A percentile compares a stretch with the other conserved stretches of the same genome.
These are phyloP conservation scores for Tilletia walkeri DNA, from an alignment of 1,284 basidiomycete genomes.

Conservation along the genomic window DNA sequence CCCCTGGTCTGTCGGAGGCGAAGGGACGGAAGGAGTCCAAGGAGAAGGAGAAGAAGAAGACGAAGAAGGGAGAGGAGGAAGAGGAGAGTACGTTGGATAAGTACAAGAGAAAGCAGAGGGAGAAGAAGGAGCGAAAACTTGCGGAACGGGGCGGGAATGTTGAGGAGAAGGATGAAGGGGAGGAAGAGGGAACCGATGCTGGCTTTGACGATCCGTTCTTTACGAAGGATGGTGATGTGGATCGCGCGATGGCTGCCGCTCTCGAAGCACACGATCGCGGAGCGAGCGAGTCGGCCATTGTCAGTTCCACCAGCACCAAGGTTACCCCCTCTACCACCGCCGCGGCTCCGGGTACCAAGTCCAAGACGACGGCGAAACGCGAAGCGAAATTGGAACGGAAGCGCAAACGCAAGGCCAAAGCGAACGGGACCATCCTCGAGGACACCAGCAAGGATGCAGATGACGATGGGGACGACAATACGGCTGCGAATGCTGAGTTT, in stretches of 20 bases:
- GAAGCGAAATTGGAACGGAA: conserved; percentile 11
- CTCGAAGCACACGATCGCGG: conserved; percentile 55
- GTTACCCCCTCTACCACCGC: neutral
- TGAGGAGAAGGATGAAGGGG: conserved; percentile 19
- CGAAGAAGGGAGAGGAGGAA: conserved; percentile 18
- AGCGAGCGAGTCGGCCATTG: neutral
- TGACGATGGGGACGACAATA: conserved; percentile 57
- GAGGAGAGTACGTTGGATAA: conserved; percentile 54
- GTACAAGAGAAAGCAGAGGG: conserved; percentile 52
- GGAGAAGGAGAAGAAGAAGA: conserved; percentile 19
- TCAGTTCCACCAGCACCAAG: neutral
- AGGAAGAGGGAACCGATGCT: conserved; percentile 20
- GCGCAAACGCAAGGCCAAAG: neutral
- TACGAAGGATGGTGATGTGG: conserved; percentile 46
- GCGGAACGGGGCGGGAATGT: conserved; percentile 22
- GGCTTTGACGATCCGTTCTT: conserved; percentile 65
- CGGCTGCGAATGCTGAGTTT: conserved; percentile 62
- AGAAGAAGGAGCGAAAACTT: conserved; percentile 49
- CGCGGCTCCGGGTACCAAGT: neutral
- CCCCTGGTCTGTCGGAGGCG: conserved; percentile 48
- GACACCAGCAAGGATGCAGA: conserved; percentile 23
- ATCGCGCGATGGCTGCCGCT: conserved; percentile 56
- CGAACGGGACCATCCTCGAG: neutral
- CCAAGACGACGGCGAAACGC: neutral
- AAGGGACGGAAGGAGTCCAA: conserved; percentile 33